These are phyloP conservation scores for Chloranthus sessilifolius DNA, from an alignment of 164 flowering plant genomes.

Conservation along the genomic window DNA sequence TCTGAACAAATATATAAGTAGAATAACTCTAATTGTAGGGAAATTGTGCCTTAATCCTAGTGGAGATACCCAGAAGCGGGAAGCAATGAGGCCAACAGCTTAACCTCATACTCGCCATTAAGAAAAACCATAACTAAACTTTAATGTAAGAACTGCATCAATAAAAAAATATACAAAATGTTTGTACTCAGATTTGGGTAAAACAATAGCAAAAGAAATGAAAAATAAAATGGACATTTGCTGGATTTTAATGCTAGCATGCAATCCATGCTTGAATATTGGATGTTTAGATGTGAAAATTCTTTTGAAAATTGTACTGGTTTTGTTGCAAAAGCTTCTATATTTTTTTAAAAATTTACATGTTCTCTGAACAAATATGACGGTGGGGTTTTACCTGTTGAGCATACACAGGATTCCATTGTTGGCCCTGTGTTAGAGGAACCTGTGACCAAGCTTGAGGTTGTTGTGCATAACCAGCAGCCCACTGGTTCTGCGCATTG, in stretches of 20 bases:
- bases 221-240: background rate
- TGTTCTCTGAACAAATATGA: background rate
- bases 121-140: too few relatives aligned
- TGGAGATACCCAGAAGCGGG: background rate
- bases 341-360: too few relatives aligned
- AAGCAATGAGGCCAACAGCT: background rate
- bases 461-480: conserved; percentile 69
- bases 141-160: too few relatives aligned
- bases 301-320: too few relatives aligned
- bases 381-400: conserved; percentile 48
- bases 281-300: too few relatives aligned
- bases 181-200: too few relatives aligned
- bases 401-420: conserved; percentile 64
- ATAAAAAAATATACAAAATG: too few relatives aligned
- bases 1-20: background rate
- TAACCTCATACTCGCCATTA: background rate
- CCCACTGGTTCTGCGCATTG: conserved; percentile 65
- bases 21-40: background rate
- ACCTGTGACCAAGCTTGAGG: conserved; percentile 82
- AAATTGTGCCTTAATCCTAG: background rate
- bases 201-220: too few relatives aligned
- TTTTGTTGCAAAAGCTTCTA: too few relatives aligned
- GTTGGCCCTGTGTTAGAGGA: conserved; percentile 68
- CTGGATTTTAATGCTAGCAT: background rate
- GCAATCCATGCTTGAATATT: too few relatives aligned